Base-by-base conservation (phyloP, 164 flowering plant genomes). In the Houttuynia cordata region DNA sequence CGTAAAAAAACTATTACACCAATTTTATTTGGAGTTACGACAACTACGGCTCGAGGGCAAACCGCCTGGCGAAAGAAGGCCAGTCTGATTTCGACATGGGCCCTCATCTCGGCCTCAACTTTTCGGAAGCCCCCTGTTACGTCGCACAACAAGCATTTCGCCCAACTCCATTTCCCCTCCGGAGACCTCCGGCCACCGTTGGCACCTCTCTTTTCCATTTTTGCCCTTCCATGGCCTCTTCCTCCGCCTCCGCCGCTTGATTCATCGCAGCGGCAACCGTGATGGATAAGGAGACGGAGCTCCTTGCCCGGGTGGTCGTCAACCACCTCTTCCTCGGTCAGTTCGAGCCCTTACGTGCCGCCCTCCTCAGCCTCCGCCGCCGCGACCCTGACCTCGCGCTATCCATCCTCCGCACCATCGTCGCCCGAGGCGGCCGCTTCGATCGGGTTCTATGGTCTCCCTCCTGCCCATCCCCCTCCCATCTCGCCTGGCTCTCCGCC, bases 301-400 rank as follows among this genome's bases (percentile, higher is more conserved):
- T 90, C 39, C 89, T 93, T 40, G 76, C 85, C 30, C 79, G 83
- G 62, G 79, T 85, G 22, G 71, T 89, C 20, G 77, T 79, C 49
- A 85, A 93, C 74, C 97, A 93, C 69, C 88, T 93, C 55, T 76
- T 76, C 73, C 81, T 93, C 54, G 83, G 82, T 9, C 99, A 93
- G 66, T 90, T 88, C 79, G 99, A 93, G 67, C 79, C 96, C 8
- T 78, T 93, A 34, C 77, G 97, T 41, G 99, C 96, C 14, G 70
- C 74, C 1, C 37, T 93, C 34, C 79, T 80, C 59, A 77, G 81
- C 61, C 82, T 93, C 56, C 83, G 82, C 14, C 58, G 76, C 34
- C 69, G 83, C 13, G 75, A 80, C 58, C 88, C 91, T 0, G 71
- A 76, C 54, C 80, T 90, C 18, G 88, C 97, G 20, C 70, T 76